Evolutionary conservation across 1,284 basidiomycete species (phyloP), one percentile per base, ranked within the genome.

Genomic region (Ganoderma multipileum): DNA sequence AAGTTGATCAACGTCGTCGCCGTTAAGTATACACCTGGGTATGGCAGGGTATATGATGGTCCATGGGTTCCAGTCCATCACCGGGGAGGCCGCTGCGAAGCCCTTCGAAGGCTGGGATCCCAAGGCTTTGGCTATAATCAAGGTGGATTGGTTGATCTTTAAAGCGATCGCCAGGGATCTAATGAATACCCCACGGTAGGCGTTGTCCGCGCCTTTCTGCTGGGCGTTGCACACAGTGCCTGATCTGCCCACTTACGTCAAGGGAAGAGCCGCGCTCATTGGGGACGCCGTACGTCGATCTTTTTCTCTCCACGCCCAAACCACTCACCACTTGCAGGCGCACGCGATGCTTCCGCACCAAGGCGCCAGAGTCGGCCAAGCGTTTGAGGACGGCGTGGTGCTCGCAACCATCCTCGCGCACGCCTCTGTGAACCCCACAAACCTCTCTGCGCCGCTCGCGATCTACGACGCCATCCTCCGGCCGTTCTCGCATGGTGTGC

Each of bases 291-390:
- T 79, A 47, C n/a, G 77, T 61, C 3, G 18, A 5, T 3, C 14
- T n/a, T 23, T n/a, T 5, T 18, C 26, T 33, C 39, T 44, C 30
- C 7, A n/a, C 18, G 16, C 9, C 20, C 23, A 11, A 36, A 26
- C 28, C 38, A 0, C 16, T 50, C 0, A 52, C 30, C 23, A 42
- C 18, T 11, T 23, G 7, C 38, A 72, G 71, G 71, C 71, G 1
- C 71, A 72, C 60, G 65, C 65, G 1, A 72, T 72, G 80, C 77
- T 79, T 4, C 81, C 81, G 0, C 75, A 79, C 67, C 80, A 81
- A 68, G 81, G 78, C 2, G 79, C 81, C n/a, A 81, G 82, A 5
- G 81, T 78, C 8, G 81, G 81, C 0, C 82, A 83, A 73, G 81
- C 79, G 1, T 80, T 83, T 54, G 82, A 82, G 64, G 72, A 71